Base-by-base conservation (phyloP, 78 protist genomes). In the Protostelium mycophagum region DNA sequence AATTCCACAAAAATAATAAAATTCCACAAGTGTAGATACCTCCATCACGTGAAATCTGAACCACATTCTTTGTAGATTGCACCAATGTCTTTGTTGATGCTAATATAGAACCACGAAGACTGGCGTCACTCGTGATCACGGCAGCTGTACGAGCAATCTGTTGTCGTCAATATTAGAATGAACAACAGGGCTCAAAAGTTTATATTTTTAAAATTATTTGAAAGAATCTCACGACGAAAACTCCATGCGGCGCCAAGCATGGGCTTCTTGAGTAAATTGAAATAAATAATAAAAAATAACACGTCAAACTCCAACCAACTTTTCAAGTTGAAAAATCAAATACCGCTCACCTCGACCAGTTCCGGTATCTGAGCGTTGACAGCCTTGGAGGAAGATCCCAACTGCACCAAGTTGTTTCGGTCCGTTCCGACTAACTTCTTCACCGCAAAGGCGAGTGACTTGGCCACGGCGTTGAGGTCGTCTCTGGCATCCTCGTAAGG, bases 401-500 rank as follows among this genome's bases (percentile, higher is more conserved):
- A 83, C 35, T 88, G 91, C 1, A 93, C 96, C 10, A 93, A 84
- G 84, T 93, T 93, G 73, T 34, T 39, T 38, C 37, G 63, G 73
- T 93, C 96, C 37, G 96, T 88, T 0, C 93, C 91, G 73, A 90
- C 90, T 0, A 93, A 28, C 35, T 37, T 85, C 88, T 91, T 93
- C 34, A 93, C 73, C 0, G 92, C 35, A 0, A 91, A 63, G 0
- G 96, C 83, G 23, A 93, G 86, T 87, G 88, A 86, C 35, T 89
- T 88, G 36, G 93, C 86, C 35, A 37, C 35, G 34, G 38, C 84
- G 10, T 51, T 84, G 36, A 93, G 84, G 1, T 91, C 90, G 16
- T 93, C 96, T 36, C 90, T 93, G 88, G 85, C 87, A 37, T 90
- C 93, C 90, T 93, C 93, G 91, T 93, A 93, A 1, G 87, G 36